Evolutionary conservation across 495 filamentous ascomycete genomes (phyloP).

Genomic region (Lepidopterella palustris): DNA sequence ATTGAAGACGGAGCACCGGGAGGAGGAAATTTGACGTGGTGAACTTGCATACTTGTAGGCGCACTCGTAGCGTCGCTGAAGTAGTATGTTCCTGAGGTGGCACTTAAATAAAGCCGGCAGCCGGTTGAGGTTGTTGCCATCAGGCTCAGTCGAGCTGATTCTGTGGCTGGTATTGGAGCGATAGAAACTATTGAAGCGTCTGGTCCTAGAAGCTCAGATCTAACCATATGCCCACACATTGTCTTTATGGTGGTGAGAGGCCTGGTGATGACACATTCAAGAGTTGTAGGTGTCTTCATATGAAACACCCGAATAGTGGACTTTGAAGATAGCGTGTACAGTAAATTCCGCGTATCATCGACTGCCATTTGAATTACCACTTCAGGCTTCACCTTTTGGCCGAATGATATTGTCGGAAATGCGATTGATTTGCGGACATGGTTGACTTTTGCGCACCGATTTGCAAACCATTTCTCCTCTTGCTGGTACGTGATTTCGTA

Average conservation of each 20-base stretch:
- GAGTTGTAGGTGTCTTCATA: constrained; percentile 51
- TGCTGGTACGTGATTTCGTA: constrained; percentile 93
- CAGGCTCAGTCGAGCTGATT: constrained; percentile 77
- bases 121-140: constrained; percentile 87
- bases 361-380: constrained; percentile 67
- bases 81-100: constrained; percentile 69
- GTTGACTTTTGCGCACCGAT: constrained; percentile 71
- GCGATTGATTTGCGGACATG: constrained; percentile 73
- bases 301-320: constrained; percentile 85
- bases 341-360: constrained; percentile 77
- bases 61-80: constrained; percentile 52
- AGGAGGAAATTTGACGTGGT: constrained; percentile 90
- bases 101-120: constrained; percentile 85
- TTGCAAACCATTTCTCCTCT: constrained; percentile 92
- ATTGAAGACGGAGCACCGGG: constrained; percentile 34
- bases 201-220: constrained; percentile 59
- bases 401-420: constrained; percentile 49
- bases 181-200: constrained; percentile 68
- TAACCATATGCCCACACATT: constrained; percentile 74
- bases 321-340: constrained; percentile 82
- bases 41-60: constrained; percentile 93
- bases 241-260: constrained; percentile 48
- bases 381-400: constrained; percentile 47
- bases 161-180: constrained; percentile 69
- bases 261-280: constrained; percentile 53